Evolutionary conservation across 2,329 filamentous ascomycete species (phyloP).

Genomic region (Fusarium ambrosium): DNA sequence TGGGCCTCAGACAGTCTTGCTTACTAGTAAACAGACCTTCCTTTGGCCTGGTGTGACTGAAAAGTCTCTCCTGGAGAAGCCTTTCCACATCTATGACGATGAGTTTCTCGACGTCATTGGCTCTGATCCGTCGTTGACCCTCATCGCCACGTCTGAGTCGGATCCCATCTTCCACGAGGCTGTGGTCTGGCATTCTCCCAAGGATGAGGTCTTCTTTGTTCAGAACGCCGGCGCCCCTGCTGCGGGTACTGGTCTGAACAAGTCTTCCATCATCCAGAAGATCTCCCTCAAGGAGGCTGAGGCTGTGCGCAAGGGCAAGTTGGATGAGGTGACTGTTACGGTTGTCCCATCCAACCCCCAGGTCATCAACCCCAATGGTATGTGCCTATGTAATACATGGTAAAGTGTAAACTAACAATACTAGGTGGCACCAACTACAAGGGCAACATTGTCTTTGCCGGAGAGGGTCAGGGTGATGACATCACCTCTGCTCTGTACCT

Average conservation of each 20-base stretch:
- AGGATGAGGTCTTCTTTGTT: slow-evolving; percentile 67
- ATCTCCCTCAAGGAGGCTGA: slow-evolving; percentile 61
- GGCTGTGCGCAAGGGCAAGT: slow-evolving; percentile 31
- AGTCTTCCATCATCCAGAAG: slow-evolving; percentile 65
- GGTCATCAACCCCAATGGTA: slow-evolving; percentile 66
- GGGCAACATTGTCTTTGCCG: slow-evolving; percentile 63
- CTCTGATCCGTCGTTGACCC: slow-evolving; percentile 61
- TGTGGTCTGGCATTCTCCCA: slow-evolving; percentile 64
- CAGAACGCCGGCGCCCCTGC: slow-evolving; percentile 63
- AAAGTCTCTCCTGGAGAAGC: slow-evolving; percentile 35
- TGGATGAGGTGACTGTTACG: slow-evolving; percentile 56
- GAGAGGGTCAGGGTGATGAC: slow-evolving; percentile 63
- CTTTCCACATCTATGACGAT: slow-evolving; percentile 58
- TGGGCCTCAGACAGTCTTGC: background rate
- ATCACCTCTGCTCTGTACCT: slow-evolving; percentile 43
- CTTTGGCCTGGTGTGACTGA: slow-evolving; percentile 43
- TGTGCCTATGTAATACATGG: background rate
- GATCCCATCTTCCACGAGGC: slow-evolving; percentile 69
- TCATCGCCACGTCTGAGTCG: slow-evolving; percentile 59
- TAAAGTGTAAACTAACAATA: background rate
- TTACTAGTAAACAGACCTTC: slow-evolving; percentile 14
- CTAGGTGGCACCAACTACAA: slow-evolving; percentile 65
- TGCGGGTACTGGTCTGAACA: slow-evolving; percentile 64
- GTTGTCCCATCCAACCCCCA: slow-evolving; percentile 58
- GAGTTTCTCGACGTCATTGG: slow-evolving; percentile 66